Evolutionary conservation across 2,329 filamentous ascomycete genomes (phyloP).

Genomic region (Rutstroemia sp.): DNA sequence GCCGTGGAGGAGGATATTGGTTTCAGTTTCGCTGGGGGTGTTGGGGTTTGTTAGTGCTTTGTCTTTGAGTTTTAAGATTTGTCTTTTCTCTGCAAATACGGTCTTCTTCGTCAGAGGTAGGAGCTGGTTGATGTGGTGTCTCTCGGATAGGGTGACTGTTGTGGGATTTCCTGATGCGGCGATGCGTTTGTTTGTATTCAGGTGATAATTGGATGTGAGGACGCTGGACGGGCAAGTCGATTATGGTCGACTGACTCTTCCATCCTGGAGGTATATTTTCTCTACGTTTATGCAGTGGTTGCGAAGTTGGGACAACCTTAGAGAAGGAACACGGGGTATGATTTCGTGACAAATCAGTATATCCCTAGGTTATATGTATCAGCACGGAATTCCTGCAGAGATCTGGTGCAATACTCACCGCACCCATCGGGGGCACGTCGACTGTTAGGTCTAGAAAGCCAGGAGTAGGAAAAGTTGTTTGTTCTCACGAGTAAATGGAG

Average conservation of each 20-base stretch:
- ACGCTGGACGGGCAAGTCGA: not conserved
- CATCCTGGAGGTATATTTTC: too few relatives aligned
- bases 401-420: too few relatives aligned
- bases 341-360: not conserved
- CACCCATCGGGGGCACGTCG: too few relatives aligned
- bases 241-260: too few relatives aligned
- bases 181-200: not conserved
- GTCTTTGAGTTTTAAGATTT: not conserved
- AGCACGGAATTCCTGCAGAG: too few relatives aligned
- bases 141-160: not conserved
- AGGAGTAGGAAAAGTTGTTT: too few relatives aligned
- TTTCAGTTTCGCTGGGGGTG: not conserved
- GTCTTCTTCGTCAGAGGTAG: constrained; percentile 4
- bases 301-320: too few relatives aligned
- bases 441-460: too few relatives aligned
- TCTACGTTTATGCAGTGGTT: too few relatives aligned
- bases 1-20: not conserved
- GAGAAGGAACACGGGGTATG: too few relatives aligned
- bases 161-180: not conserved
- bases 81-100: not conserved
- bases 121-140: not conserved
- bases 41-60: not conserved
- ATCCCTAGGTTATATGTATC: too few relatives aligned
- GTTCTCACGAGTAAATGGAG: too few relatives aligned
- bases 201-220: not conserved